Conservation (phyloP, 2,329 filamentous ascomycete genomes). For the Trematosphaeria pertusa region DNA sequence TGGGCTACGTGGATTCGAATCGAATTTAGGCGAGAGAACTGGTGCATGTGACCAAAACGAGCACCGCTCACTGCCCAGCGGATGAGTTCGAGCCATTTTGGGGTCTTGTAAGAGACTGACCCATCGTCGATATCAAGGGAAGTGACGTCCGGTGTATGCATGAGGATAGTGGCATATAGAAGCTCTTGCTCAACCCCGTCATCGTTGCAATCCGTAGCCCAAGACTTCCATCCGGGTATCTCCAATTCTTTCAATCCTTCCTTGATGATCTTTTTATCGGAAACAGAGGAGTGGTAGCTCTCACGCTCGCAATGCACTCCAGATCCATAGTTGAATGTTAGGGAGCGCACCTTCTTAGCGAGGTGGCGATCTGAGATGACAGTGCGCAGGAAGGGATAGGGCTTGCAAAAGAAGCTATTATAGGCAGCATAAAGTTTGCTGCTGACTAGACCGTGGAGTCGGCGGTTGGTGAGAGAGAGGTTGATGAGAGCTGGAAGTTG, state of each 20-base stretch:
- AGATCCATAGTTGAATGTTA: slow-evolving; percentile 21
- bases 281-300: slow-evolving; percentile 23
- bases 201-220: slow-evolving; percentile 31
- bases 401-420: slow-evolving; percentile 29
- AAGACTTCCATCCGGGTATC: slow-evolving; percentile 34
- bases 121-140: slow-evolving; percentile 24
- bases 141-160: slow-evolving; percentile 31
- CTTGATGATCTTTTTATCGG: slow-evolving; percentile 37
- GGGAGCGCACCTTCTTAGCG: slow-evolving; percentile 22
- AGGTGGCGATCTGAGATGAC: slow-evolving; percentile 25
- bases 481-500: slow-evolving; percentile 25
- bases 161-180: slow-evolving; percentile 30
- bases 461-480: slow-evolving; percentile 30
- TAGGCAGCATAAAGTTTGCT: slow-evolving; percentile 29
- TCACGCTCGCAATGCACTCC: slow-evolving; percentile 11
- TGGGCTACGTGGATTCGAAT: slow-evolving; percentile 22
- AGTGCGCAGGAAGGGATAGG: slow-evolving; percentile 38
- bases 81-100: slow-evolving; percentile 31
- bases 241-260: slow-evolving; percentile 25
- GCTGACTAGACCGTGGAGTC: slow-evolving; percentile 29
- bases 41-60: slow-evolving; percentile 21
- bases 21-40: slow-evolving; percentile 24
- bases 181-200: slow-evolving; percentile 17
- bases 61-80: slow-evolving; percentile 18
- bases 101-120: slow-evolving; percentile 6